phyloP scores from a whole-genome alignment of 106 monocot species.

The Agapanthus africanus region DNA sequence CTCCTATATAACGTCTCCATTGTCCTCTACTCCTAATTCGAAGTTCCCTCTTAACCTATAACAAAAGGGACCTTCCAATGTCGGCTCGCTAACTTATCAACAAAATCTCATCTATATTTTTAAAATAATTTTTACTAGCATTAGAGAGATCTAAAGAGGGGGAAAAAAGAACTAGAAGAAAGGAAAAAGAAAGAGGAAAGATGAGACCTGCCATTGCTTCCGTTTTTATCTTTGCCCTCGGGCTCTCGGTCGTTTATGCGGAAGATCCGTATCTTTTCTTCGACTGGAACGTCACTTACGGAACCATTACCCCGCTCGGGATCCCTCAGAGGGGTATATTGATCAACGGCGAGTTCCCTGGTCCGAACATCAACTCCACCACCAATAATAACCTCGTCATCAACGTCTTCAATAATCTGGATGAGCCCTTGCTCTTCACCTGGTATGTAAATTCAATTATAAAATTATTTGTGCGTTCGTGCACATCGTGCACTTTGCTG shows the following conservation, averaged over 20 bases:
- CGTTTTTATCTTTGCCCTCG: neutral
- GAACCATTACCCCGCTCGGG: constrained; percentile 35
- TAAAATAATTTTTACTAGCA: too few relatives aligned
- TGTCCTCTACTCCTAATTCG: neutral
- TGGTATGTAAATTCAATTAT: constrained; percentile 12
- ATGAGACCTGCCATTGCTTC: neutral
- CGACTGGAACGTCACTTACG: constrained; percentile 63
- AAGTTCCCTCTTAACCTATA: neutral
- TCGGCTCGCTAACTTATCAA: too few relatives aligned
- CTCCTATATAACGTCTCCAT: neutral
- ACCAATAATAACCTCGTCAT: constrained; percentile 81
- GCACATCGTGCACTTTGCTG: too few relatives aligned
- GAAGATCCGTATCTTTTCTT: constrained; percentile 70
- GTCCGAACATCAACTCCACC: constrained; percentile 76
- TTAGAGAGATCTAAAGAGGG: too few relatives aligned
- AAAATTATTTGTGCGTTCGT: neutral
- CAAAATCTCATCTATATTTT: too few relatives aligned
- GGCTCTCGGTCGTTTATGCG: constrained; percentile 1
- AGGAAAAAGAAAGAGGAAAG: too few relatives aligned
- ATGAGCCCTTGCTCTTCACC: constrained; percentile 51
- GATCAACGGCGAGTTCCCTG: constrained; percentile 68
- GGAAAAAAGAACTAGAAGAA: too few relatives aligned
- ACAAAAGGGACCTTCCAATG: neutral
- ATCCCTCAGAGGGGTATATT: constrained; percentile 50
- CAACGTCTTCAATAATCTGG: constrained; percentile 76